Evolutionary conservation across 257 asterid genomes (phyloP).

Genomic region (Solanum paucissectum): DNA sequence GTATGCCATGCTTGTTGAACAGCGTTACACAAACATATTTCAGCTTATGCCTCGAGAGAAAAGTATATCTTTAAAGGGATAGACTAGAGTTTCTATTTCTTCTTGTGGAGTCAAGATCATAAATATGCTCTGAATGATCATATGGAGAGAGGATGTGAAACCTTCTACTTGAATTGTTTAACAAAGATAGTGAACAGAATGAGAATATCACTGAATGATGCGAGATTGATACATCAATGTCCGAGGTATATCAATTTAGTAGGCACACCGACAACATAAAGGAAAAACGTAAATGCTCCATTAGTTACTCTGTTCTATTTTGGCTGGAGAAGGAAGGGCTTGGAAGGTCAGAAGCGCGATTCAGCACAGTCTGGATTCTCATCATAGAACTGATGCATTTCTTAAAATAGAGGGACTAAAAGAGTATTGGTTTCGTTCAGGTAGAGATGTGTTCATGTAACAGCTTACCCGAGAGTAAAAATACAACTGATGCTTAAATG

Average conservation of each 20-base stretch:
- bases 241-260: not conserved
- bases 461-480: not conserved
- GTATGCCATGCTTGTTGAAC: not conserved
- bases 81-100: not conserved
- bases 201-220: not conserved
- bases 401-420: not conserved
- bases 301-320: not conserved
- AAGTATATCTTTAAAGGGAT: not conserved
- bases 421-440: not conserved
- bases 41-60: not conserved
- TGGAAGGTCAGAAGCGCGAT: not conserved
- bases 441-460: not conserved
- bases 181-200: not conserved
- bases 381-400: not conserved
- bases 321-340: not conserved
- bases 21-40: not conserved
- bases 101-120: not conserved
- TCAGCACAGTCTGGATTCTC: not conserved
- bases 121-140: not conserved
- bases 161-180: not conserved
- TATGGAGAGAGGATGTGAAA: not conserved
- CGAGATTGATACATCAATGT: not conserved
- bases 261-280: not conserved
- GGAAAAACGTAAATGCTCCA: not conserved
- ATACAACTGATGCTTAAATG: not conserved